Base-by-base conservation (phyloP, 495 filamentous ascomycete genomes). In the Hypoxylon cercidicola region DNA sequence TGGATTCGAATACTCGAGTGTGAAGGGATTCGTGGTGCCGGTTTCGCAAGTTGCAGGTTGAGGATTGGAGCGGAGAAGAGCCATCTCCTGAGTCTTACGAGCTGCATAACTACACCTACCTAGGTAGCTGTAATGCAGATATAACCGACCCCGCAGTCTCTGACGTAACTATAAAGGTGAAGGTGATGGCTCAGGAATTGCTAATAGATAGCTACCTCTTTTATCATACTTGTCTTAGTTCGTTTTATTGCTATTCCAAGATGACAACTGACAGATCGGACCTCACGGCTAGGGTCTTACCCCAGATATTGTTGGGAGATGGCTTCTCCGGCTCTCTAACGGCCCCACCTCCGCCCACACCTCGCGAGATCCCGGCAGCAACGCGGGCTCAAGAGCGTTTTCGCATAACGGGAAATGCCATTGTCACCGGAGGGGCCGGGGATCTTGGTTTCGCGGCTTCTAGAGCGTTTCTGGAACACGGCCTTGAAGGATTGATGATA, bases 391-490 rank as follows among this genome's bases (percentile, higher is more conserved):
- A 77, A 28, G 78, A 81, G 53, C 79, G 88, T 46, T 90, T 91
- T 65, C 76, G 81, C 18, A 82, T 91, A 25, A 72, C 77, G 39
- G 88, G 88, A 18, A 90, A 87, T 61, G 88, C 87, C 21, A 82
- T 90, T 48, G 84, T 92, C 23, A 90, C 90, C 20, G 90, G 90
- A 16, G 89, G 90, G 45, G 82, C 87, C 28, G 89, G 90, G 1
- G 86, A 81, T n/a, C 79, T 93, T 7, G 90, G 84, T 3, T 80
- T 89, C 3, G 76, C 79, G 4, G 78, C 82, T 9, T 81, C 82
- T 2, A 79, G 81, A 4, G 89, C 88, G 4, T 81, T 93, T 13
- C 85, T 92, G n/a, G 89, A 93, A 69, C 89, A 91, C 64, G 89
- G 89, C 10, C 75, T 87, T 1, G 66, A 78, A 3, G 83, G 83